These are phyloP conservation scores for Ramaria sp. DNA, from an alignment of 768 basidiomycete species.

Conservation along the genomic window DNA sequence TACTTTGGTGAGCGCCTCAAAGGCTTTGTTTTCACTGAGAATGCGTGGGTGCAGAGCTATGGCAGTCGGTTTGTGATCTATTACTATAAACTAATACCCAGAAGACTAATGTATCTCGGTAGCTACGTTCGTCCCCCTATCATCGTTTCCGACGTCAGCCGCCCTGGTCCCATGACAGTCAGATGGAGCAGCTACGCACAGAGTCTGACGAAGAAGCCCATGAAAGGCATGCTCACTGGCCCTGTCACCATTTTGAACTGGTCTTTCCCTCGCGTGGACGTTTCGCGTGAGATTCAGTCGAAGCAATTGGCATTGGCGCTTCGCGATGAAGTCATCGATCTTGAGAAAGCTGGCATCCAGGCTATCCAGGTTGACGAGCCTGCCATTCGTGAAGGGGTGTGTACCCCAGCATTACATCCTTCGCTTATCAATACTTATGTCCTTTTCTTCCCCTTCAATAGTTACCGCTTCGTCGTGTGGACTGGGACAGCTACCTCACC, in stretches of 20 bases:
- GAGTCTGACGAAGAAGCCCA: slow-evolving; percentile 82
- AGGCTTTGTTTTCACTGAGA: slow-evolving; percentile 97
- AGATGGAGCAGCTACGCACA: slow-evolving; percentile 96
- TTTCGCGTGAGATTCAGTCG: slow-evolving; percentile 91
- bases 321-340: slow-evolving; percentile 95
- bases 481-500: slow-evolving; percentile 93
- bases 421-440: not conserved
- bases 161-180: slow-evolving; percentile 88
- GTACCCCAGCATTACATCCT: slow-evolving; percentile 19
- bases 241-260: slow-evolving; percentile 99
- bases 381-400: slow-evolving; percentile 95
- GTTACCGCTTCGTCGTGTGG: slow-evolving; percentile 90
- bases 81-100: not conserved
- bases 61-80: slow-evolving; percentile 70
- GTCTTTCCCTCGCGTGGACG: slow-evolving; percentile 99
- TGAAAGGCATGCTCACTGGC: slow-evolving; percentile 99
- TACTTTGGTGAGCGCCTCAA: slow-evolving; percentile 96
- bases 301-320: slow-evolving; percentile 97
- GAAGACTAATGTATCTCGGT: slow-evolving; percentile 10
- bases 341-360: slow-evolving; percentile 91
- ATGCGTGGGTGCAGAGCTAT: slow-evolving; percentile 99
- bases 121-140: slow-evolving; percentile 97
- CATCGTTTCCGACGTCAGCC: slow-evolving; percentile 95
- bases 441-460: slow-evolving; percentile 19
- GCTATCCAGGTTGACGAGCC: slow-evolving; percentile 99